Evolutionary conservation across 352 stramenopile species (phyloP), one percentile per base, ranked within the genome.

Genomic region (Phytophthora lateralis): DNA sequence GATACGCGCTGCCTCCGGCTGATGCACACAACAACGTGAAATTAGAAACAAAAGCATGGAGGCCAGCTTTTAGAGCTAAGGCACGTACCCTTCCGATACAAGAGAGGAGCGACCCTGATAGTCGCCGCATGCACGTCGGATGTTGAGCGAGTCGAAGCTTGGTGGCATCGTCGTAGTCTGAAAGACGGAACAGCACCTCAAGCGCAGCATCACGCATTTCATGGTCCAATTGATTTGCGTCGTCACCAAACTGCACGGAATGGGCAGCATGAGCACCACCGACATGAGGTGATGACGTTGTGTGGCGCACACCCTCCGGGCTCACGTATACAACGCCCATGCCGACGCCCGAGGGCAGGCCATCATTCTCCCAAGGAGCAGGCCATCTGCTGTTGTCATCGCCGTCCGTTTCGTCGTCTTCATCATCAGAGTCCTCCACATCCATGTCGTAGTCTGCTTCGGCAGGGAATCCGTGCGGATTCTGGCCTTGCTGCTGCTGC

Each of bases 271-370:
- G 61, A 44, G 66, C 61, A 7, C 66, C 66, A 12, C 55, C 57
- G 8, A 72, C 58, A 38, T 71, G 57, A 45, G 57, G 53, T 4
- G 62, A 72, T 1, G 75, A 78, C 6, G 66, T 70, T 0, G 66
- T 74, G 45, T 76, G 82, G n/a, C 80, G 76, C 21, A 80, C 81
- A 12, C 81, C 85, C 34, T 90, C 80, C 0, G 78, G 71, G 39
- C 77, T 90, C 15, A 89, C 81, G 58, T 90, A 92, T 34, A 94
- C 83, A 24, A 92, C 76, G 35, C 85, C 85, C 77, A 94, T 90
- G 34, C 82, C 82, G 6, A 90, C 63, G 18, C 82, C 80, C 2
- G 80, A 90, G 0, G 81, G 75, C 18, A 87, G 61, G 4, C 80
- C 80, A 32, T 92, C 79, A 60, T 75, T 92, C 43, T 93, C 84